Base-by-base conservation (phyloP, 2,329 filamentous ascomycete genomes). In the Sordariomycetes sp. region DNA sequence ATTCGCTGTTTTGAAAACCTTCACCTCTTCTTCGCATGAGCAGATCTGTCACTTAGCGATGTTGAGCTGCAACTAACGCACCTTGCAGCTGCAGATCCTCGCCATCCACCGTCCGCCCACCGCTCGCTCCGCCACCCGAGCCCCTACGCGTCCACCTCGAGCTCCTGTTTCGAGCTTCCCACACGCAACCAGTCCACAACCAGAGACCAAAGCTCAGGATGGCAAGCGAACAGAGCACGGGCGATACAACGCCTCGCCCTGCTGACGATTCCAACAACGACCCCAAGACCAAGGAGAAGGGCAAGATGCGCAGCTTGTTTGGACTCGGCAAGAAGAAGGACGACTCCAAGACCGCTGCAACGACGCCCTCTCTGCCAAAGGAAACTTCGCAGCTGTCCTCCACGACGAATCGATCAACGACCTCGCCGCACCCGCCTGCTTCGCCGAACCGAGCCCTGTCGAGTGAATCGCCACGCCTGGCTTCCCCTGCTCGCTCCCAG, bases 401-500 rank as follows among this genome's bases (percentile, higher is more conserved):
- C 41, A n/a, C n/a, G n/a, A 63, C 41, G 34, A 49, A 47, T 36
- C 49, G 46, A 33, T 53, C 59, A 36, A 63, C 63, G 33, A 55
- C 58, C 14, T 72, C 65, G 33, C 60, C 62, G 30, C 48, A 57
- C 30, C 54, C 67, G 9, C 74, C 79, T 11, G 65, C 76, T 1
- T 86, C 83, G 3, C 83, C 84, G 4, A 68, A 63, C 39, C 74
- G 77, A 37, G 75, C 72, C 33, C 59, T 85, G 29, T 79, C 81
- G 10, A n/a, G n/a, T n/a, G 72, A 75, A 8, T 90, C 86, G 8
- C 82, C 86, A 5, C 72, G 82, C 32, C 60, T 88, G 29, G 75
- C 81, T 34, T 94, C 86, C 15, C 86, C 88, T 11, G 84, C 86
- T 9, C 70, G 72, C 19, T 81, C 77, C 5, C 77, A 81, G 46